Percentiles rank a stretch among this genome's conserved stretches.
Conservation (phyloP, 495 filamentous ascomycete species). For the Neurospora sublineolata region DNA sequence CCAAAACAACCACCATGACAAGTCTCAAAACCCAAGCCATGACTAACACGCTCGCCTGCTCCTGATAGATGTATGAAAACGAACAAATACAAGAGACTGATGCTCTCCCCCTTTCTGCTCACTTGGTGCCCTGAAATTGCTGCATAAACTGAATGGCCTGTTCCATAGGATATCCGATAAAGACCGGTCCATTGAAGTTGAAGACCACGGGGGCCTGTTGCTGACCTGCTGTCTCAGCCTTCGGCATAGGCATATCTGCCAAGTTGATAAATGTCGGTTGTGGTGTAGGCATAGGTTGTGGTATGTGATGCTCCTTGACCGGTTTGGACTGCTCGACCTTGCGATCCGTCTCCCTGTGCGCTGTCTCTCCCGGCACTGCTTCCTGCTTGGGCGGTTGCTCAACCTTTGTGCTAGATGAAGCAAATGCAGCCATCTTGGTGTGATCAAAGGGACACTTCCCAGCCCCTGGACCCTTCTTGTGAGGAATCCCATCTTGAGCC, state of each 20-base stretch:
- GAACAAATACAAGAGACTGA: background rate
- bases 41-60: background rate
- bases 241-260: constrained; percentile 12
- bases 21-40: background rate
- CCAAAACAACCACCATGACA: background rate
- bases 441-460: constrained; percentile 39
- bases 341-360: constrained; percentile 5
- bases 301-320: constrained; percentile 3
- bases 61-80: background rate
- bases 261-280: constrained; percentile 33
- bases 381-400: constrained; percentile 12
- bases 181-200: constrained; percentile 64
- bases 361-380: background rate
- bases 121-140: constrained; percentile 27
- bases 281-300: constrained; percentile 2
- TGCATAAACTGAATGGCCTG: constrained; percentile 62
- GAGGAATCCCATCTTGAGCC: background rate
- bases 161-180: constrained; percentile 76
- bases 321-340: constrained; percentile 12
- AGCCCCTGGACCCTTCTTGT: constrained; percentile 14
- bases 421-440: constrained; percentile 20
- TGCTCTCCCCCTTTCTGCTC: background rate
- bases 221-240: constrained; percentile 10
- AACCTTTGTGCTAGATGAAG: constrained; percentile 10
- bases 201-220: constrained; percentile 55